phyloP scores from a whole-genome alignment of 1,139 yeast species.

The Pneumocystis carinii region DNA sequence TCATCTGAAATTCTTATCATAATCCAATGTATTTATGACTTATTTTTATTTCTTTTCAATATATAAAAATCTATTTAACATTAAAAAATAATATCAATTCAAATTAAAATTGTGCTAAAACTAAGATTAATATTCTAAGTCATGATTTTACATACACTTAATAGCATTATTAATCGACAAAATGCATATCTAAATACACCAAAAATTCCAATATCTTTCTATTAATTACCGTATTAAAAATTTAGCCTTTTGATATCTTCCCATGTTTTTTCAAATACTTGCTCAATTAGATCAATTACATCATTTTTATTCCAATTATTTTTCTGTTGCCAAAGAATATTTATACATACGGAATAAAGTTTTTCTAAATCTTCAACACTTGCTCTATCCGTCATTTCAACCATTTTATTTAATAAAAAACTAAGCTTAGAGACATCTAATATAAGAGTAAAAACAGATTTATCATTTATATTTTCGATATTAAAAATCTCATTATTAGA shows the following conservation, averaged over 20 bases:
- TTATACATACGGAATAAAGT: slow-evolving; percentile 56
- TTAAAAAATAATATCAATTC: background rate
- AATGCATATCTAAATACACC: background rate
- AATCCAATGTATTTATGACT: too few relatives aligned
- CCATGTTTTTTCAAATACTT: slow-evolving; percentile 3
- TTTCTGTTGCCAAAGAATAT: slow-evolving; percentile 59
- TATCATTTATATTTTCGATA: background rate
- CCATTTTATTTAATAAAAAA: slow-evolving; percentile 23
- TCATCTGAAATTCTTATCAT: too few relatives aligned
- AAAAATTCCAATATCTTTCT: background rate
- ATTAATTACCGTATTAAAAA: background rate
- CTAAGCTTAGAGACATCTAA: slow-evolving; percentile 25
- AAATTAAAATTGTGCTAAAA: background rate
- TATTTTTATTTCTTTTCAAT: too few relatives aligned
- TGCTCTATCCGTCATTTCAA: slow-evolving; percentile 32
- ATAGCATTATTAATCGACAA: background rate
- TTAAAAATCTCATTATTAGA: background rate
- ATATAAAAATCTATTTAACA: too few relatives aligned
- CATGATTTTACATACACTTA: background rate
- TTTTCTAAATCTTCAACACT: slow-evolving; percentile 63
- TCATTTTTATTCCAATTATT: slow-evolving; percentile 48
- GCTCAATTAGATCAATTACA: slow-evolving; percentile 9
- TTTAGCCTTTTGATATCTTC: background rate
- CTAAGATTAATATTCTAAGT: background rate
- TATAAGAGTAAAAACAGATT: slow-evolving; percentile 17